Conservation (phyloP, 1,139 yeast genomes). For the Suhomyces guaymorum region DNA sequence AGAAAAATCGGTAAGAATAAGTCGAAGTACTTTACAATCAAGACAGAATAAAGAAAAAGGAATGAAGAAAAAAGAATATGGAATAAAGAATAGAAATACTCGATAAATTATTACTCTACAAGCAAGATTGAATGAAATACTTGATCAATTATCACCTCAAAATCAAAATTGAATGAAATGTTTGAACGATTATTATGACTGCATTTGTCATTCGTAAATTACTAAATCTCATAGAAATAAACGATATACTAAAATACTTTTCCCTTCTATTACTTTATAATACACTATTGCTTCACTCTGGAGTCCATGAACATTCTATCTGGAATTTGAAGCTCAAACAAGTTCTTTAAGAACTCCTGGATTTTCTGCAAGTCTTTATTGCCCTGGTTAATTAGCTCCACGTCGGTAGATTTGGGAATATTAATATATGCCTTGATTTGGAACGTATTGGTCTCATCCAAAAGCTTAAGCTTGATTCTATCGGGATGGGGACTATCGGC, state of each 20-base stretch:
- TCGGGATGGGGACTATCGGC: constrained; percentile 18
- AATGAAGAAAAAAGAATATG: background rate
- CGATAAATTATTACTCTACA: background rate
- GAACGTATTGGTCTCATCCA: constrained; percentile 59
- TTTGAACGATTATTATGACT: too few species aligned
- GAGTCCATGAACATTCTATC: constrained; percentile 83
- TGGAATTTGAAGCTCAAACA: constrained; percentile 69
- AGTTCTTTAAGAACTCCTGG: constrained; percentile 65
- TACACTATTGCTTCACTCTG: constrained; percentile 32
- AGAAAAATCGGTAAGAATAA: constrained; percentile 8
- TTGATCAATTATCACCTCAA: too few species aligned
- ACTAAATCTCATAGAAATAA: too few species aligned
- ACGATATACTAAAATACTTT: too few species aligned
- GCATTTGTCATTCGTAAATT: too few species aligned
- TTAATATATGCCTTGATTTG: constrained; percentile 69
- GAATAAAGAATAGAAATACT: background rate
- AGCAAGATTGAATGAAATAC: too few species aligned
- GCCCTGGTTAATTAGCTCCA: constrained; percentile 68
- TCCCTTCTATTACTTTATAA: constrained; percentile 9
- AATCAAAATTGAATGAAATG: too few species aligned
- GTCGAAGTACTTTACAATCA: constrained; percentile 15
- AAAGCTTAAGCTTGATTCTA: constrained; percentile 40
- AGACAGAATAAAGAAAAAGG: constrained; percentile 4
- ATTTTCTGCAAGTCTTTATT: constrained; percentile 60
- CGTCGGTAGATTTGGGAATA: constrained; percentile 71